Percentiles rank a stretch among this genome's conserved stretches.
Evolutionary conservation across 1,284 basidiomycete genomes (phyloP).

Genomic region (Ceraceosorus guamensis): DNA sequence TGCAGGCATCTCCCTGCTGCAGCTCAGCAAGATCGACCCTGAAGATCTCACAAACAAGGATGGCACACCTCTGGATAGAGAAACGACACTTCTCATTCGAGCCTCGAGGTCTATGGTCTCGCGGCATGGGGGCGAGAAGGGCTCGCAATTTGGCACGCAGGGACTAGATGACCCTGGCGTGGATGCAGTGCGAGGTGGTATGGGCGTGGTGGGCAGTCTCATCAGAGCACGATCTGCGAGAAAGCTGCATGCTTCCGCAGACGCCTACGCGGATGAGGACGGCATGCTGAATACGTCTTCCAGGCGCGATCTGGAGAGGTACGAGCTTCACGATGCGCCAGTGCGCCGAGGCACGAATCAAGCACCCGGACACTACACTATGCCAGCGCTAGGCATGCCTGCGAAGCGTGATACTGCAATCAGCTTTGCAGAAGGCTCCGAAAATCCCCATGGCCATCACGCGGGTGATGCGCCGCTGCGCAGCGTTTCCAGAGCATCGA

Average conservation of each 20-base stretch:
- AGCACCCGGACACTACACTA: not conserved
- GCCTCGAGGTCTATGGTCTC: constrained; percentile 23
- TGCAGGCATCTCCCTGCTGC: constrained; percentile 83
- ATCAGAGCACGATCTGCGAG: constrained; percentile 42
- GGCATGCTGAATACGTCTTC: constrained; percentile 23
- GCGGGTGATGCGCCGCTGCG: not conserved
- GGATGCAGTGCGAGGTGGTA: constrained; percentile 44
- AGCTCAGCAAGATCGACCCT: constrained; percentile 71
- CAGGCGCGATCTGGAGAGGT: constrained; percentile 23
- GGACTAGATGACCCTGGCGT: constrained; percentile 41
- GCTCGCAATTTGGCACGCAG: too few species aligned
- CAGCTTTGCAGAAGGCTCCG: constrained; percentile 3
- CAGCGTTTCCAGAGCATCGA: not conserved
- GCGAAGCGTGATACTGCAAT: constrained; percentile 13
- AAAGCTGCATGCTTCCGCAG: constrained; percentile 26
- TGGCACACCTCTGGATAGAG: constrained; percentile 22
- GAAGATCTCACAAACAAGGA: constrained; percentile 34
- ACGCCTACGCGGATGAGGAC: constrained; percentile 18
- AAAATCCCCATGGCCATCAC: constrained; percentile 15
- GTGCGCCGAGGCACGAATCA: constrained; percentile 15
- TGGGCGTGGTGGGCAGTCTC: constrained; percentile 44
- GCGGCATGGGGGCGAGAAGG: constrained; percentile 14
- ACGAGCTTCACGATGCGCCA: constrained; percentile 40
- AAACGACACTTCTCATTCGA: constrained; percentile 39
- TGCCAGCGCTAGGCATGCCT: constrained; percentile 13